Percentiles rank a stretch among this genome's conserved stretches.
Conservation (phyloP, 306 rosid genomes). For the Malus fusca region DNA sequence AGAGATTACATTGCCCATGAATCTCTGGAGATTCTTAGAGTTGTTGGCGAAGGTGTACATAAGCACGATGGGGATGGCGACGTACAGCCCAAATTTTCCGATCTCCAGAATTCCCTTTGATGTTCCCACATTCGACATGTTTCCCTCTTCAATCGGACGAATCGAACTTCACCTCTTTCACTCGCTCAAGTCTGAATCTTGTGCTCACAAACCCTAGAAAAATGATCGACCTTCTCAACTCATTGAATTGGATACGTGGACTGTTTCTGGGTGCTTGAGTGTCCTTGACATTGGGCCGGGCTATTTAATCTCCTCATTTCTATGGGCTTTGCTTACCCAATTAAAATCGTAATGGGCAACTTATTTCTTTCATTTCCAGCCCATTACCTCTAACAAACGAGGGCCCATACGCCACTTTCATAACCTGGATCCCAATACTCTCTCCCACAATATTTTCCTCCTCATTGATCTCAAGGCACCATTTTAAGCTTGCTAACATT, state of each 20-base stretch:
- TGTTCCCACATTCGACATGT: slow-evolving; percentile 64
- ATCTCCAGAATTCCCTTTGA: slow-evolving; percentile 77
- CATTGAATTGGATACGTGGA: not conserved
- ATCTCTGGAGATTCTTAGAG: slow-evolving; percentile 51
- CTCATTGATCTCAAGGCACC: no score
- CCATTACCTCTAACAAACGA: no score
- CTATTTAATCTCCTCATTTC: no score
- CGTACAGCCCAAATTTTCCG: slow-evolving; percentile 79
- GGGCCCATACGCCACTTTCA: no score
- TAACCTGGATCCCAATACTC: no score
- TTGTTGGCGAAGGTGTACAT: slow-evolving; percentile 75
- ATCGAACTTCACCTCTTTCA: not conserved
- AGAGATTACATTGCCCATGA: slow-evolving; percentile 65
- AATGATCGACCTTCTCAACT: not conserved
- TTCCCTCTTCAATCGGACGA: not conserved
- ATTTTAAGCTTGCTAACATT: no score
- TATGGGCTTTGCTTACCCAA: no score
- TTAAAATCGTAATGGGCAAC: no score
- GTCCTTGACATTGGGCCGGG: no score
- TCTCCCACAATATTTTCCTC: no score
- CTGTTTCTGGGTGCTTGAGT: not conserved
- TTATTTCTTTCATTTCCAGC: no score
- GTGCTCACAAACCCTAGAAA: slow-evolving; percentile 8
- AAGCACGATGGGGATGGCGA: slow-evolving; percentile 60
- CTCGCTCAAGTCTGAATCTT: not conserved